Evolutionary conservation across 306 rosid species (phyloP).

Genomic region (Cicer arietinum): DNA sequence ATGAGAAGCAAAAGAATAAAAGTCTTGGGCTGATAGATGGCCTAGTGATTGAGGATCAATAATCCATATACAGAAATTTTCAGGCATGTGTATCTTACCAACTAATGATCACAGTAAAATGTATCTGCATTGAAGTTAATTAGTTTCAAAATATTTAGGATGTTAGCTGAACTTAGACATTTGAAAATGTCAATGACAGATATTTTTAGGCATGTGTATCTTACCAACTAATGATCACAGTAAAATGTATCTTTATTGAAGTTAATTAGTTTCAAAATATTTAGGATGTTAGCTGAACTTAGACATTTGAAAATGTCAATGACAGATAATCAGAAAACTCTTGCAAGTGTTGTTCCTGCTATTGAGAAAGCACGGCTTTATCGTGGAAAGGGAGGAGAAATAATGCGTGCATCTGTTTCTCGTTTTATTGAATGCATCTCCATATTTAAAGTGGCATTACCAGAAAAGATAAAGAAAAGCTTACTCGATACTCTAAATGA

Average conservation of each 20-base stretch:
- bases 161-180: conserved; percentile 34
- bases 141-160: conserved; percentile 32
- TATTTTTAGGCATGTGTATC: conserved; percentile 36
- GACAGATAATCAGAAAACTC: conserved; percentile 73
- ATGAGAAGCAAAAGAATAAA: conserved; percentile 24
- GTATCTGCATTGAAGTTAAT: conserved; percentile 11
- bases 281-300: conserved; percentile 32
- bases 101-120: conserved; percentile 28
- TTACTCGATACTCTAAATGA: conserved; percentile 85
- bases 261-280: conserved; percentile 28
- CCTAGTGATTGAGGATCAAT: conserved; percentile 21
- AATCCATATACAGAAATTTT: neutral
- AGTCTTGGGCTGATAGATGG: conserved; percentile 31
- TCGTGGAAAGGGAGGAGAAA: conserved; percentile 99
- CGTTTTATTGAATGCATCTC: conserved; percentile 88
- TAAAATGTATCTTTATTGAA: conserved; percentile 24
- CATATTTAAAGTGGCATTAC: conserved; percentile 55
- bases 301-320: conserved; percentile 39
- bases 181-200: conserved; percentile 57
- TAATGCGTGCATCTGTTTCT: conserved; percentile 95
- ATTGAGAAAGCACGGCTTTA: conserved; percentile 93
- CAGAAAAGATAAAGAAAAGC: conserved; percentile 72
- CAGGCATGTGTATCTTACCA: conserved; percentile 33
- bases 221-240: conserved; percentile 33
- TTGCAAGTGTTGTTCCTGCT: conserved; percentile 82